phyloP scores from a whole-genome alignment of 768 basidiomycete species.

The Rhodotorula sphaerocarpa region DNA sequence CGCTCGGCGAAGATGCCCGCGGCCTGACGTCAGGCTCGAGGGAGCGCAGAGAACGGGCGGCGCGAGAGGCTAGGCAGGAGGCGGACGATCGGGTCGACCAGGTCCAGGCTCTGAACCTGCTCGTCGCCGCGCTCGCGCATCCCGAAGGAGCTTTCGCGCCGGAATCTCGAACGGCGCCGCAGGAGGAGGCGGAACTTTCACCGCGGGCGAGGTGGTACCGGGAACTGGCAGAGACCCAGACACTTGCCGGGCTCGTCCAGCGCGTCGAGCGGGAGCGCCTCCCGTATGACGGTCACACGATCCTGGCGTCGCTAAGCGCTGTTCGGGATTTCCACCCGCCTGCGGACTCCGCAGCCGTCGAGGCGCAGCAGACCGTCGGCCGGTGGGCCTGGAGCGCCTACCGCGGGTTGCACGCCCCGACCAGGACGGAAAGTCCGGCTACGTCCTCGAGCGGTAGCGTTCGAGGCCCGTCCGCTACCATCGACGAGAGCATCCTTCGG shows the following conservation, averaged over 20 bases:
- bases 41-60: neutral
- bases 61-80: neutral
- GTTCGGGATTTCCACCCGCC: no score
- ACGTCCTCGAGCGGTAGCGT: neutral
- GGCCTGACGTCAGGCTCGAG: neutral
- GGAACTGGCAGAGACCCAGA: no score
- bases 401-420: neutral
- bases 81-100: conserved; percentile 26
- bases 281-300: neutral
- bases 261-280: neutral
- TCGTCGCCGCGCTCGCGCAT: conserved; percentile 2
- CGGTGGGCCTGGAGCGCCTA: neutral
- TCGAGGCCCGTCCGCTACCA: neutral
- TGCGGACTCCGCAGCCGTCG: neutral
- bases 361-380: neutral
- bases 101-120: conserved; percentile 25
- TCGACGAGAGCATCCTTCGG: neutral
- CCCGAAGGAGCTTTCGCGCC: neutral
- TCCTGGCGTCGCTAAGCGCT: no score
- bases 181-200: no score
- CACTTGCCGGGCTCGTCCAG: neutral
- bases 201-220: neutral
- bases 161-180: no score
- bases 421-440: no score
- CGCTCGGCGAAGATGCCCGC: neutral